These are phyloP conservation scores for Rhodotorula diobovata DNA, from an alignment of 768 basidiomycete species.

Conservation along the genomic window DNA sequence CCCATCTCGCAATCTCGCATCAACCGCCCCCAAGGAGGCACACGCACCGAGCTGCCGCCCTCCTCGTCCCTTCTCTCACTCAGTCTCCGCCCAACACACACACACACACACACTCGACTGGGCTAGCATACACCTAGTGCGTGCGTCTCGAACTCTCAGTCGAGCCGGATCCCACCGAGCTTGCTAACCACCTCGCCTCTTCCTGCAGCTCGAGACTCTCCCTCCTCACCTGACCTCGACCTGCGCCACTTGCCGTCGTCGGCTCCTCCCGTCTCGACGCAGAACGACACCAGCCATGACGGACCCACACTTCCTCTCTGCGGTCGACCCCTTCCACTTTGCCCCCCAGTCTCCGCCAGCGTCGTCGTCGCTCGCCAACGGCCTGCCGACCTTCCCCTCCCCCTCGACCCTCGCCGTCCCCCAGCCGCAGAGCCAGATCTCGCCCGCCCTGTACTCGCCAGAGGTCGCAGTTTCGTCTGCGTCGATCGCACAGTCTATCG, in stretches of 20 bases:
- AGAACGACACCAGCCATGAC: background rate
- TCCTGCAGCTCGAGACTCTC: too few relatives aligned
- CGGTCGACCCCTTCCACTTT: slow-evolving; percentile 33
- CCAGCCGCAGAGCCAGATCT: background rate
- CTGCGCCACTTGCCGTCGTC: background rate
- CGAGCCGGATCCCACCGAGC: too few relatives aligned
- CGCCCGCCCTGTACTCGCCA: slow-evolving; percentile 19
- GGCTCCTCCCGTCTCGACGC: background rate
- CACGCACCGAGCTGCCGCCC: too few relatives aligned
- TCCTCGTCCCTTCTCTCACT: too few relatives aligned
- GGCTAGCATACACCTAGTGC: too few relatives aligned
- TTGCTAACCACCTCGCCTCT: too few relatives aligned
- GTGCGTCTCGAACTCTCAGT: too few relatives aligned
- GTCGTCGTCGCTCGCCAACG: background rate
- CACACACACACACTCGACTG: too few relatives aligned
- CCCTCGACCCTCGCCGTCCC: slow-evolving; percentile 14
- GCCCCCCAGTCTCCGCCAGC: slow-evolving; percentile 21
- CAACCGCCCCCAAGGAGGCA: too few relatives aligned
- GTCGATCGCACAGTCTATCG: slow-evolving; percentile 17
- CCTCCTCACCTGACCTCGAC: background rate
- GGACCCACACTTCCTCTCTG: background rate
- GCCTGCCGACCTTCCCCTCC: slow-evolving; percentile 2
- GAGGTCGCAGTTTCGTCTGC: slow-evolving; percentile 15
- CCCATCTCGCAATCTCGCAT: too few relatives aligned
- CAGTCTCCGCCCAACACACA: too few relatives aligned